phyloP scores from a whole-genome alignment of 495 filamentous ascomycete species.

The Penicillium pancosmium region DNA sequence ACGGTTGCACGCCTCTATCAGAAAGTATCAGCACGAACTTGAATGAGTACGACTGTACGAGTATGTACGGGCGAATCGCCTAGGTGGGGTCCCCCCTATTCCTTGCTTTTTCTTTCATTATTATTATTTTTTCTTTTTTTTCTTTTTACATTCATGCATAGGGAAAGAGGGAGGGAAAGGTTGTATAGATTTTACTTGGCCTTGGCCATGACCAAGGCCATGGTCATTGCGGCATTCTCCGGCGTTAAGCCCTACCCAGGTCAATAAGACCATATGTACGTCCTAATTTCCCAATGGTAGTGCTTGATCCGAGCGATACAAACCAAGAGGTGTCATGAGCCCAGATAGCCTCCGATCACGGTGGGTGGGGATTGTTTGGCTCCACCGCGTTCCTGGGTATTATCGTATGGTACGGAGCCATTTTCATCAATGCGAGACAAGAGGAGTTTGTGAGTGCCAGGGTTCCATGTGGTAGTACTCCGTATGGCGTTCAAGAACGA shows the following conservation, averaged over 20 bases:
- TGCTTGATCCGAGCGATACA: neutral
- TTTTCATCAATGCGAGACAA: conserved; percentile 1
- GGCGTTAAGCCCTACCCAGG: too few species aligned
- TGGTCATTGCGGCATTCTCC: too few species aligned
- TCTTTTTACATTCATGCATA: neutral
- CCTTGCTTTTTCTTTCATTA: conserved; percentile 2
- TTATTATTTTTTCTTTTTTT: conserved; percentile 10
- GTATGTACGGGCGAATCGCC: neutral
- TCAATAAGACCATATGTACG: neutral
- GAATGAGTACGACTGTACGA: neutral
- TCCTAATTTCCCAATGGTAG: neutral
- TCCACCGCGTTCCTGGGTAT: conserved; percentile 27
- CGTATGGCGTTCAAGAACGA: too few species aligned
- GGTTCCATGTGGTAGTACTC: too few species aligned
- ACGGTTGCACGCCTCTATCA: neutral
- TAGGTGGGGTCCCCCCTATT: neutral
- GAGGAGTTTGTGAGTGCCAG: neutral
- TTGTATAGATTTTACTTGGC: neutral
- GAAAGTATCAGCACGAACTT: conserved; percentile 7
- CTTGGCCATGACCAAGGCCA: too few species aligned
- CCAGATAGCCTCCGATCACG: conserved; percentile 29
- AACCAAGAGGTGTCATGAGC: conserved; percentile 12
- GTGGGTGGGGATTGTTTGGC: conserved; percentile 20
- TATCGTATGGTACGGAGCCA: neutral
- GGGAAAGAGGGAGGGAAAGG: neutral